A percentile compares a stretch with the other conserved stretches of the same genome.
Evolutionary conservation across 1,139 yeast species (phyloP).

Genomic region (Taphrina communis): DNA sequence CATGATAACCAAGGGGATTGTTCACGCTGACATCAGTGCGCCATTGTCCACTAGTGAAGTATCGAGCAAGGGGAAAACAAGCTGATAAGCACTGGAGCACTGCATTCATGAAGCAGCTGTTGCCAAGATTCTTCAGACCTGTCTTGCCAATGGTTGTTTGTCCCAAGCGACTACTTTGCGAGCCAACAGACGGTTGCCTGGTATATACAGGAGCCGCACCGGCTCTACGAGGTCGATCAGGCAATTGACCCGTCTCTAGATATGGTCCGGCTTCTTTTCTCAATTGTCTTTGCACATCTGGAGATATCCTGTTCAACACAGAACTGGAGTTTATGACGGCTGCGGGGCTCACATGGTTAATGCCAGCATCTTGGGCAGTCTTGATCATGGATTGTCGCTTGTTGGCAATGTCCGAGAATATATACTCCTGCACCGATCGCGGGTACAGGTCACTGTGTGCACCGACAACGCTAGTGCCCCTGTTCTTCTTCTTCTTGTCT

Average conservation of each 20-base stretch:
- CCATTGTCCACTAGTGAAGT: constrained; percentile 62
- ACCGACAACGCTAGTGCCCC: constrained; percentile 30
- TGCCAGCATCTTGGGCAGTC: background rate
- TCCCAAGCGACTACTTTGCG: constrained; percentile 43
- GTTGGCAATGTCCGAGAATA: constrained; percentile 16
- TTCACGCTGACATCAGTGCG: constrained; percentile 73
- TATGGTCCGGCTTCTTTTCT: constrained; percentile 14
- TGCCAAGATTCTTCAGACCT: constrained; percentile 82
- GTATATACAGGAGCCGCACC: constrained; percentile 30
- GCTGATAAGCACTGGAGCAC: constrained; percentile 79
- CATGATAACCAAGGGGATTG: constrained; percentile 82
- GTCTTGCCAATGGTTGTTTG: constrained; percentile 51
- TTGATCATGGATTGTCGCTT: constrained; percentile 26
- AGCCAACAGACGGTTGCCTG: constrained; percentile 43
- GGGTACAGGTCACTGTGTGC: constrained; percentile 17
- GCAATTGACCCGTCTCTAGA: constrained; percentile 16
- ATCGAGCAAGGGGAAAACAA: constrained; percentile 57
- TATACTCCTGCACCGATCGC: constrained; percentile 38
- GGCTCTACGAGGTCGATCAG: constrained; percentile 19
- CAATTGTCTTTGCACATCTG: background rate
- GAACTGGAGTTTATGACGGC: background rate
- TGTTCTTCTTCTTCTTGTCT: constrained; percentile 7
- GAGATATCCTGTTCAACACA: background rate
- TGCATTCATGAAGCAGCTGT: constrained; percentile 93
- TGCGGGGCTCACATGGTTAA: background rate